These are phyloP conservation scores for Periconia macrospinosa DNA, from an alignment of 2,329 filamentous ascomycete species.

Conservation along the genomic window DNA sequence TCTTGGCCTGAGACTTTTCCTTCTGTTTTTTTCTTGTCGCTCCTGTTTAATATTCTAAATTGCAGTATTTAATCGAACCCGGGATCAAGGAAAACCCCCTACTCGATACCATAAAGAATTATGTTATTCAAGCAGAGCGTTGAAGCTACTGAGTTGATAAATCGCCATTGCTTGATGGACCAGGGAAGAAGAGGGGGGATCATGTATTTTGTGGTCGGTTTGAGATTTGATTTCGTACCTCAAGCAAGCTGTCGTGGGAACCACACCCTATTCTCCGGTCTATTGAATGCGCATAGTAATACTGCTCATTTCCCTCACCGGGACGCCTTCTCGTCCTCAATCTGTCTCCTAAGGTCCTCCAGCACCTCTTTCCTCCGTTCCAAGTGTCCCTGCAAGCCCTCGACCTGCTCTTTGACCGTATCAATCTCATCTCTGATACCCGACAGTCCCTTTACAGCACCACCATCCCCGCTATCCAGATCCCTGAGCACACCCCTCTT, in stretches of 20 bases:
- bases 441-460: conserved; percentile 66
- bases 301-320: not conserved
- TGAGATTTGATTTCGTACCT: no score
- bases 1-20: no score
- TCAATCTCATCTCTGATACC: conserved; percentile 82
- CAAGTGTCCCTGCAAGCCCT: conserved; percentile 83
- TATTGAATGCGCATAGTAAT: not conserved
- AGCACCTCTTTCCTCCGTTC: conserved; percentile 74
- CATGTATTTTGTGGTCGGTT: no score
- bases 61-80: no score
- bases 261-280: not conserved
- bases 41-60: no score
- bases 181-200: no score
- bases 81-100: no score
- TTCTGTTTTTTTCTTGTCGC: no score
- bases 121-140: no score
- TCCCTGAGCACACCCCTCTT: conserved; percentile 81
- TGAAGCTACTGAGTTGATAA: no score
- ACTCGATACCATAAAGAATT: no score
- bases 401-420: conserved; percentile 91
- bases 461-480: conserved; percentile 71
- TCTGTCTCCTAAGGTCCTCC: conserved; percentile 75
- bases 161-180: no score
- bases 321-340: conserved; percentile 79
- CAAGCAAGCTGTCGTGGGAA: not conserved